phyloP scores from a whole-genome alignment of 148 eudicot genomes.

The Vaccinium vitisidaea region DNA sequence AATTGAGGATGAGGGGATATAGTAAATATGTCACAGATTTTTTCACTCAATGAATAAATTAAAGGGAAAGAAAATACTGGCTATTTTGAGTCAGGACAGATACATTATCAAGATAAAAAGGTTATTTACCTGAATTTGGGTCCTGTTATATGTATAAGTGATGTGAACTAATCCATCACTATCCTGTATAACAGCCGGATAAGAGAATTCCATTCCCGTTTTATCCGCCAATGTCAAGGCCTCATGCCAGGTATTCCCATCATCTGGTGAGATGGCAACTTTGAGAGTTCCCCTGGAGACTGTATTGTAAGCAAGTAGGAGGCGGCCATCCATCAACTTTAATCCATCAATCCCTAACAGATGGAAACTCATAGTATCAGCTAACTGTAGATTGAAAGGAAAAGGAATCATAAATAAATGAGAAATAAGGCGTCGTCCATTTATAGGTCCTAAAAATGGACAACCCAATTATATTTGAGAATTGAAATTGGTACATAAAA shows the following conservation, averaged over 20 bases:
- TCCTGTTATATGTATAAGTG: conserved; percentile 87
- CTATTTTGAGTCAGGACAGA: not conserved
- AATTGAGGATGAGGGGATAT: too few species aligned
- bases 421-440: not conserved
- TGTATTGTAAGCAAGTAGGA: conserved; percentile 87
- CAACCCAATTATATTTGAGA: not conserved
- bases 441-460: not conserved
- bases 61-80: not conserved
- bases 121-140: conserved; percentile 71
- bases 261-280: conserved; percentile 53
- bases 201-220: conserved; percentile 82
- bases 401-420: not conserved
- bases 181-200: conserved; percentile 91
- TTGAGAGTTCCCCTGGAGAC: conserved; percentile 63
- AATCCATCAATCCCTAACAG: conserved; percentile 85
- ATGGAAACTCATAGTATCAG: conserved; percentile 9
- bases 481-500: too few species aligned
- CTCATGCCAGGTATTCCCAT: conserved; percentile 84
- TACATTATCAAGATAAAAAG: not conserved
- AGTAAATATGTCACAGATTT: too few species aligned
- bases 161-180: conserved; percentile 75
- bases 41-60: not conserved
- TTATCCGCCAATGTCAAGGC: conserved; percentile 69
- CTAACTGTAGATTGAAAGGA: not conserved
- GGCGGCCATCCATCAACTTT: conserved; percentile 69